A percentile compares a stretch with the other conserved stretches of the same genome.
These are phyloP conservation scores for Aureobasidium vineae DNA, from an alignment of 2,329 filamentous ascomycete genomes.

Conservation along the genomic window DNA sequence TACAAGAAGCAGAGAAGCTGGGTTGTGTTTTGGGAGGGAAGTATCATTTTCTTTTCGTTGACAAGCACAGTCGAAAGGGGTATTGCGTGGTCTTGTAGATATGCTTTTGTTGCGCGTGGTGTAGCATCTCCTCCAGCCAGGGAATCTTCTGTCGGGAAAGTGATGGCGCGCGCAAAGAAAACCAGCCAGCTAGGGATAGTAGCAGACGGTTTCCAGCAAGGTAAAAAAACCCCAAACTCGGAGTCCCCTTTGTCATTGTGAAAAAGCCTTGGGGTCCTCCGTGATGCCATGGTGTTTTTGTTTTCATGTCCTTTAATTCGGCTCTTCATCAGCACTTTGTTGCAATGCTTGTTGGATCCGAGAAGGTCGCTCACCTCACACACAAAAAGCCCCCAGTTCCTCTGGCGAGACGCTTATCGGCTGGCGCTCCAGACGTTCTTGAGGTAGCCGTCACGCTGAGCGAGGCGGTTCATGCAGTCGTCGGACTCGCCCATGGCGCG, in stretches of 20 bases:
- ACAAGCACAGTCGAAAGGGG: constrained; percentile 17
- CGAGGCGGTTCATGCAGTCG: constrained; percentile 91
- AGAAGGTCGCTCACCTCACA: constrained; percentile 17
- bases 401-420: constrained; percentile 45
- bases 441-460: constrained; percentile 93
- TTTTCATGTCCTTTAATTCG: constrained; percentile 7
- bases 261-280: constrained; percentile 4
- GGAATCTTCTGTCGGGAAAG: neutral
- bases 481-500: constrained; percentile 97
- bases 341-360: neutral
- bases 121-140: neutral
- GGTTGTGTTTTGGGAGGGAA: neutral
- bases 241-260: constrained; percentile 1
- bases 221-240: constrained; percentile 5
- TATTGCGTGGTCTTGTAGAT: constrained; percentile 4
- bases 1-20: neutral
- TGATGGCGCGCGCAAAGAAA: neutral
- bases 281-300: constrained; percentile 22
- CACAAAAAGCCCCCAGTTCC: neutral
- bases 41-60: constrained; percentile 26
- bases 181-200: neutral
- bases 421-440: constrained; percentile 92
- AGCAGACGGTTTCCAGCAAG: neutral
- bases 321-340: constrained; percentile 2
- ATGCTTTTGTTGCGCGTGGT: constrained; percentile 19